Conservation (phyloP, 208 protist species). For the Acanthamoeba sp. region DNA sequence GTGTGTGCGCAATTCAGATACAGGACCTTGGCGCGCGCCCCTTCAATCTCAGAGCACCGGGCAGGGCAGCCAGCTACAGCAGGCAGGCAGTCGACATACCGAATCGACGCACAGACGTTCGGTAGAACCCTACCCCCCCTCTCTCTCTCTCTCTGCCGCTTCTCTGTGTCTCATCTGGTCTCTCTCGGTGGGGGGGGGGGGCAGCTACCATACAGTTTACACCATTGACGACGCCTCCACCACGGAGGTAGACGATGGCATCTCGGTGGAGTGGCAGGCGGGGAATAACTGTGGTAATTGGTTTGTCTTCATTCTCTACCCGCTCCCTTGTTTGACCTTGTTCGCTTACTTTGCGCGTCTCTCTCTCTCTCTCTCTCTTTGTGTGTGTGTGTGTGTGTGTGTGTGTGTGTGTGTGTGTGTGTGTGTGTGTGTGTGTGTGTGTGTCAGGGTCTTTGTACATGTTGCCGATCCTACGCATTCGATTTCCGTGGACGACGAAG, state of each 20-base stretch:
- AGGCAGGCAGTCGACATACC: too few species aligned
- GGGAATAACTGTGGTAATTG: not conserved
- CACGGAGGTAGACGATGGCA: slow-evolving; percentile 50
- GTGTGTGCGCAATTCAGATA: not conserved
- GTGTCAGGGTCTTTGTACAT: not conserved
- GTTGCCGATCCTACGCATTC: not conserved
- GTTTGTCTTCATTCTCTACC: too few species aligned
- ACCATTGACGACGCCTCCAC: slow-evolving; percentile 39
- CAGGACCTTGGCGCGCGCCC: not conserved
- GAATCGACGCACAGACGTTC: not conserved
- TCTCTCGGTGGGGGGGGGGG: too few species aligned
- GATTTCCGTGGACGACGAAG: not conserved
- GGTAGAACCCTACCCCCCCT: not conserved
- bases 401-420: too few species aligned
- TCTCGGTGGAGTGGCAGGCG: not conserved
- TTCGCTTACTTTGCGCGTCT: too few species aligned
- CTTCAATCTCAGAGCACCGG: too few species aligned
- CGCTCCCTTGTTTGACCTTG: too few species aligned
- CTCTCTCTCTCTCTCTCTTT: too few species aligned
- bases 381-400: too few species aligned
- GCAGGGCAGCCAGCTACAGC: too few species aligned
- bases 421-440: not conserved
- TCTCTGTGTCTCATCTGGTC: too few species aligned
- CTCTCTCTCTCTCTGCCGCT: too few species aligned
- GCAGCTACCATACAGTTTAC: not conserved